These are phyloP conservation scores for Cystobasidiaceae sp. DNA, from an alignment of 1,284 basidiomycete species.

Conservation along the genomic window DNA sequence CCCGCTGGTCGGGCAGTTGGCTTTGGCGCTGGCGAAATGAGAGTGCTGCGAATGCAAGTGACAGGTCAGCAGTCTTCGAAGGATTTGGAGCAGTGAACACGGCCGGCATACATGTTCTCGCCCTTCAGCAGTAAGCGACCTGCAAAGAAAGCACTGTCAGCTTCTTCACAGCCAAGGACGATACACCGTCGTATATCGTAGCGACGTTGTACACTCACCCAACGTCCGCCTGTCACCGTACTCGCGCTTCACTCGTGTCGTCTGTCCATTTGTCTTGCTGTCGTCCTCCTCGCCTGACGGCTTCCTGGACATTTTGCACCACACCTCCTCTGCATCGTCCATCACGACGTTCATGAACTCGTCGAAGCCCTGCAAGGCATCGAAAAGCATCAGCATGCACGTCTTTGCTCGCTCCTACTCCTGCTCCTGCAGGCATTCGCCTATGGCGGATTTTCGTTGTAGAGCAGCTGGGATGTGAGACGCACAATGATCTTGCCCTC, in stretches of 20 bases:
- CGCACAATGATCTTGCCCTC: conserved; percentile 93
- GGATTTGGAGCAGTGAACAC: too few species aligned
- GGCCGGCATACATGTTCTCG: conserved; percentile 73
- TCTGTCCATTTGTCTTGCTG: conserved; percentile 12
- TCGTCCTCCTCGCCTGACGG: conserved; percentile 13
- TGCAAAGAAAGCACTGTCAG: conserved; percentile 44
- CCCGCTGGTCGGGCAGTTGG: background rate
- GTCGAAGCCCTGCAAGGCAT: conserved; percentile 76
- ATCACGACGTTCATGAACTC: conserved; percentile 99
- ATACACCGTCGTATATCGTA: background rate
- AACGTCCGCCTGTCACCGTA: conserved; percentile 35
- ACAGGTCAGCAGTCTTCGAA: too few species aligned
- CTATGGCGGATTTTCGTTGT: background rate
- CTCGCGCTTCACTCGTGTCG: conserved; percentile 12
- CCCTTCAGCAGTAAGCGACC: conserved; percentile 90
- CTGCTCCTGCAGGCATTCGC: conserved; percentile 1
- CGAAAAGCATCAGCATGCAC: conserved; percentile 1
- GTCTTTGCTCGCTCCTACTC: background rate
- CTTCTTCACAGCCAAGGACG: background rate
- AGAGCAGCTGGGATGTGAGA: background rate
- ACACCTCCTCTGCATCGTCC: conserved; percentile 93
- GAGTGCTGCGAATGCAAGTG: background rate
- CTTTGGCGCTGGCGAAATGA: conserved; percentile 28
- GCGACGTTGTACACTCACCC: conserved; percentile 38
- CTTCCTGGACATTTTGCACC: conserved; percentile 58